Evolutionary conservation across 495 filamentous ascomycete genomes (phyloP), one percentile per base, ranked within the genome.

Genomic region (Penicillium egyptiacum): DNA sequence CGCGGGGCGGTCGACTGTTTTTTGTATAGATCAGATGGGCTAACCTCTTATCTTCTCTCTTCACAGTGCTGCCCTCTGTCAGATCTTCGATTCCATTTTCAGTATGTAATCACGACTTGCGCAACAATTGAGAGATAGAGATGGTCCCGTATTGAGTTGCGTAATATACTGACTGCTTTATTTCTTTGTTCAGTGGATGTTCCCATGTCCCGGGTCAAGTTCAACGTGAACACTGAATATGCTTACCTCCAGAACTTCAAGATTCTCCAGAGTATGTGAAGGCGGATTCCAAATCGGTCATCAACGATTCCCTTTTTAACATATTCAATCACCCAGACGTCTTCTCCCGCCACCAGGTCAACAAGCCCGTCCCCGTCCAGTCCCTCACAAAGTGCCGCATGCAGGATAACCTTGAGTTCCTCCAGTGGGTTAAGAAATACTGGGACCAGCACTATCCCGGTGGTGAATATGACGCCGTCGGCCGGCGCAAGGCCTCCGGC

Each of bases 341-440:
- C 45, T 98, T 98, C 70, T 83, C 88, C 35, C 85, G 86, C 62
- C 93, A 98, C 76, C 71, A 81, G 35, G 84, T 98, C 71, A 91
- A 97, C 53, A 90, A 90, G 63, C 85, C 86, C 23, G 84, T 98
- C 58, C 92, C 91, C 61, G 88, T 97, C 64, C 86, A 96, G 72
- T 77, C 83, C 61, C 86, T 98, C 54, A 82, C 91, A 60, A 98
- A 97, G 75, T 98, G 94, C 81, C 96, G 95, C 78, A 98, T 98
- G 90, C 94, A 98, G 77, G 94, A 98, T 71, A 98, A 98, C 78
- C 91, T 98, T 58, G 95, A 97, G 68, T 98, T 98, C 74, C 84
- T 98, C 33, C 94, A 98, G 78, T 98, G 90, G 90, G 86, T 83
- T 51, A 98, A 98, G 83, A 78, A 81, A 60, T 96, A 91, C 77